Conservation (phyloP, 768 basidiomycete species). For the Solioccasus polychromus region DNA sequence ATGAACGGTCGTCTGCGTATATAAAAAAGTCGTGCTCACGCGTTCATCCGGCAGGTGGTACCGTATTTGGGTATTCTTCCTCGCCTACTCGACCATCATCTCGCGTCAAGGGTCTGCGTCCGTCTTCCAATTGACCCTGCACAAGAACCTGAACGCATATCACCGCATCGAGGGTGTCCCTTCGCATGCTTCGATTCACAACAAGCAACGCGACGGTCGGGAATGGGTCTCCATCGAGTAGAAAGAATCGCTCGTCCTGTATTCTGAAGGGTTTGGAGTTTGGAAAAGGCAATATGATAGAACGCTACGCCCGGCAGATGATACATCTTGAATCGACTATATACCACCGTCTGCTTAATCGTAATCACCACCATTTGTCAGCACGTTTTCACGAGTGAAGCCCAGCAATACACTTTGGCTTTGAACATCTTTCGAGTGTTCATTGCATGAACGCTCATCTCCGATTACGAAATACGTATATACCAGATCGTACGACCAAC, state of each 20-base stretch:
- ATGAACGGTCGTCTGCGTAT: too few relatives aligned
- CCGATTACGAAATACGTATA: too few relatives aligned
- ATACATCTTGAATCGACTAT: conserved; percentile 8
- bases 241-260: neutral
- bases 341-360: conserved; percentile 28
- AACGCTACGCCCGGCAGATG: conserved; percentile 10
- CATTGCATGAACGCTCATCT: too few relatives aligned
- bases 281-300: neutral
- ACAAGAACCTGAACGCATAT: conserved; percentile 97
- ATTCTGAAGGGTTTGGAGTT: neutral
- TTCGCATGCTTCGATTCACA: conserved; percentile 79
- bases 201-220: conserved; percentile 37
- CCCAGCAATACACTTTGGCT: too few relatives aligned
- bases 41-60: conserved; percentile 58
- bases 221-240: conserved; percentile 28
- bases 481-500: too few relatives aligned
- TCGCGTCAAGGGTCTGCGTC: conserved; percentile 87
- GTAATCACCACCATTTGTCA: too few relatives aligned
- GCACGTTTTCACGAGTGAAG: too few relatives aligned
- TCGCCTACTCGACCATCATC: conserved; percentile 86
- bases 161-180: conserved; percentile 85
- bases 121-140: conserved; percentile 95
- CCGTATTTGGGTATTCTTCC: conserved; percentile 95
- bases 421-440: too few relatives aligned
- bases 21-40: neutral